These are phyloP conservation scores for Chernovozyma aurita DNA, from an alignment of 1,139 yeast species.

Conservation along the genomic window DNA sequence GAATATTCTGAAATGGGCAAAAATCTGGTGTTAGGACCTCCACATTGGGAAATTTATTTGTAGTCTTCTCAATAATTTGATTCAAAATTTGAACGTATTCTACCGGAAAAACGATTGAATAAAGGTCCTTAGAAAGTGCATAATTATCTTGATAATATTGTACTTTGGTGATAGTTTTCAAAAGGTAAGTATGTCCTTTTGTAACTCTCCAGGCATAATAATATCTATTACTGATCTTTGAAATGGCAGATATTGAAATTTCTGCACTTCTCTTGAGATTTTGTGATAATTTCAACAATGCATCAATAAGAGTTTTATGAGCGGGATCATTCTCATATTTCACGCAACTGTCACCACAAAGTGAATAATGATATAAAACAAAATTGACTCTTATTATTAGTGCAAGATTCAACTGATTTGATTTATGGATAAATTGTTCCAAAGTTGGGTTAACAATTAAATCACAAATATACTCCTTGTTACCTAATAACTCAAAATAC, in stretches of 20 bases:
- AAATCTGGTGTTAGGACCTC: conserved; percentile 5
- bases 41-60: conserved; percentile 17
- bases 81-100: conserved; percentile 27
- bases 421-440: conserved; percentile 35
- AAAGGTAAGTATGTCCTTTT: conserved; percentile 35
- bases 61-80: conserved; percentile 22
- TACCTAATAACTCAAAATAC: conserved; percentile 29
- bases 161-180: conserved; percentile 23
- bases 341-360: conserved; percentile 13
- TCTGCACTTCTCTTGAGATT: conserved; percentile 33
- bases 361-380: conserved; percentile 15
- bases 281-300: conserved; percentile 26
- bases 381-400: conserved; percentile 28
- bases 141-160: conserved; percentile 27
- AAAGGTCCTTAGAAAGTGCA: conserved; percentile 9
- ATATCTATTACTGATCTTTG: conserved; percentile 38
- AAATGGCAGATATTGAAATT: conserved; percentile 31
- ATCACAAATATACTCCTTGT: conserved; percentile 31
- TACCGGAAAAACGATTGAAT: conserved; percentile 13
- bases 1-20: neutral
- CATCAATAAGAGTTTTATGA: conserved; percentile 18
- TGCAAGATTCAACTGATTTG: conserved; percentile 31
- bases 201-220: conserved; percentile 51
- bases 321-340: conserved; percentile 14
- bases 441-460: conserved; percentile 39